Evolutionary conservation across 768 basidiomycete genomes (phyloP), one percentile per base, ranked within the genome.

Genomic region (Suillus tomentosus): DNA sequence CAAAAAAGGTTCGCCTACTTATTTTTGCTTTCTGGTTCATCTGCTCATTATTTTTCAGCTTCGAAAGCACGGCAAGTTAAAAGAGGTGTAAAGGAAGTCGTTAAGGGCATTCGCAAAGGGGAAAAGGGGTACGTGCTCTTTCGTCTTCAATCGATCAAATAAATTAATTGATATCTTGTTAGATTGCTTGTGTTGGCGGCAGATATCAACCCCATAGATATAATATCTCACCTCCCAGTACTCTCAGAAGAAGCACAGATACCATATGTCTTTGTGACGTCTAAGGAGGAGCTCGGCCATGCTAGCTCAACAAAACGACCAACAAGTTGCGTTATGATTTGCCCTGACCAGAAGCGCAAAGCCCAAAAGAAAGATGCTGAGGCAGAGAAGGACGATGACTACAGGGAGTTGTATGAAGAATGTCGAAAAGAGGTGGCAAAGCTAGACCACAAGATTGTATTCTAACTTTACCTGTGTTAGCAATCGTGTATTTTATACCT

Each of bases 141-240:
- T 37, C 24, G 48, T 60, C 50, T 61, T n/a, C 14, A 6, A 24
- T 24, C 40, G 63, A 60, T 8, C 22, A 37, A 6, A 24, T 24
- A 40, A 63, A 60, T 8, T 19, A 37, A 63, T 60, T 56, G 69
- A 61, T 14, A 48, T 60, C 14, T 65, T 43, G 2, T 9, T 68
- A 96, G 95, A 24, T 80, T 99, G 40, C 85, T 99, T 37, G 80
- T 99, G 63, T 87, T 99, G 64, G 97, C 97, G 5, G 95, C 91
- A 45, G 96, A 99, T 78, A 99, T 99, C 75, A 96, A 93, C 65
- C 97, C 97, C 13, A 91, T 99, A 71, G 97, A 99, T 79, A 97
- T 99, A 69, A 95, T 99, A 71, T 96, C 96, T 40, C 97, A 99
- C 79, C 82, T 99, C 59, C 97, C 97, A 6, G 82, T 98, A 11